phyloP scores from a whole-genome alignment of 225 moss, liverwort and hornwort species.

The Thuidium tamariscinum region DNA sequence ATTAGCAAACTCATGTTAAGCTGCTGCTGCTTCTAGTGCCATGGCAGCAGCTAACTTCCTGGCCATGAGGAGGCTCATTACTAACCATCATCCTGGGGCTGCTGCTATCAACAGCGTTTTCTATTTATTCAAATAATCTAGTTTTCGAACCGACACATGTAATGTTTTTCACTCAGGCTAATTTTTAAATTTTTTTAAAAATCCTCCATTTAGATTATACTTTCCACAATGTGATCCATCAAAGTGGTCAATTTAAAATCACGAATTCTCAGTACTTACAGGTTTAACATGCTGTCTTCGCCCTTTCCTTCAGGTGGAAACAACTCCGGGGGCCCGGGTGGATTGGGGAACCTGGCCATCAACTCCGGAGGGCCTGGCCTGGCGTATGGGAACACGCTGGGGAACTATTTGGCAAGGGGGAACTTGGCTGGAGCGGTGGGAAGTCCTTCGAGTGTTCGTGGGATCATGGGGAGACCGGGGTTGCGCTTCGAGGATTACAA shows the following conservation, averaged over 20 bases:
- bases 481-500: conserved; percentile 96
- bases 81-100: neutral
- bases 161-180: neutral
- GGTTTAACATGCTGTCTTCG: conserved; percentile 25
- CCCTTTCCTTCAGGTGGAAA: conserved; percentile 48
- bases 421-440: conserved; percentile 48
- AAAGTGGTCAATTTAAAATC: neutral
- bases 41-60: neutral
- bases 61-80: neutral
- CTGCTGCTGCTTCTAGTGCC: neutral
- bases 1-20: neutral
- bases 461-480: conserved; percentile 56
- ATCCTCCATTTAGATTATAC: neutral
- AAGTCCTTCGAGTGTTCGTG: conserved; percentile 45
- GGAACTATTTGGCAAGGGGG: conserved; percentile 59
- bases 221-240: neutral
- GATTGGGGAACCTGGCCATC: conserved; percentile 64
- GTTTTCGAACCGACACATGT: too few species aligned
- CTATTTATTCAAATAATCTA: neutral
- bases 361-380: conserved; percentile 49
- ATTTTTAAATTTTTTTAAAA: neutral
- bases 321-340: conserved; percentile 34
- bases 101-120: neutral
- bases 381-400: conserved; percentile 55
- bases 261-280: neutral